These are phyloP conservation scores for Dittrichia graveolens DNA, from an alignment of 129 eudicot species.

Conservation along the genomic window DNA sequence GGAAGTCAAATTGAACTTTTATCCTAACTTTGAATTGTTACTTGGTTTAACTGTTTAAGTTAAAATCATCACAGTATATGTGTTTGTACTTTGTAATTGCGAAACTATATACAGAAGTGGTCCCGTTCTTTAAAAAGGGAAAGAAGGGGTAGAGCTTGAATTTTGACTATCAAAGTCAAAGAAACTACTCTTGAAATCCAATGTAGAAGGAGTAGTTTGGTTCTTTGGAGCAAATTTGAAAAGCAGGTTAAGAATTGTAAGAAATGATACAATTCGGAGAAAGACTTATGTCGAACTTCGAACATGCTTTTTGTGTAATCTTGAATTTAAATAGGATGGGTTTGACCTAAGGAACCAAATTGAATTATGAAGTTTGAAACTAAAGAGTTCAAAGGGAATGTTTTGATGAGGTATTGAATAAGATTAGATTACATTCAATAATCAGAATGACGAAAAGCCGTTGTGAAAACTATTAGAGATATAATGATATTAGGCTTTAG, in stretches of 20 bases:
- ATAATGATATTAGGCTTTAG: no score
- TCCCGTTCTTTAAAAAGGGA: no score
- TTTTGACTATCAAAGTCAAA: conserved; percentile 1
- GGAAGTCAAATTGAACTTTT: no score
- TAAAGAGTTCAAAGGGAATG: no score
- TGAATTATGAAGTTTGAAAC: neutral
- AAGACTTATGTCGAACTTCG: neutral
- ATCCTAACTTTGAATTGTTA: no score
- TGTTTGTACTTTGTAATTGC: no score
- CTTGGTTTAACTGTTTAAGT: no score
- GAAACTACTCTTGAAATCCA: neutral
- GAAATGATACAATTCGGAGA: neutral
- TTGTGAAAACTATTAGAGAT: no score
- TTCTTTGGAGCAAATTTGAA: neutral
- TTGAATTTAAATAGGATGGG: neutral
- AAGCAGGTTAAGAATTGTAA: neutral
- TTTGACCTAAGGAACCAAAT: neutral
- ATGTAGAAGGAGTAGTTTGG: neutral
- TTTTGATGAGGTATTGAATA: no score
- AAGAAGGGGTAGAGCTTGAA: neutral
- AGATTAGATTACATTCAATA: neutral
- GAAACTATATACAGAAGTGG: no score
- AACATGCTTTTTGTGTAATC: neutral
- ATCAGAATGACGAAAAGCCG: no score
- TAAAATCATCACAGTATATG: no score